Evolutionary conservation across 495 filamentous ascomycete species (phyloP).

Genomic region (Bryoglossum gracile): DNA sequence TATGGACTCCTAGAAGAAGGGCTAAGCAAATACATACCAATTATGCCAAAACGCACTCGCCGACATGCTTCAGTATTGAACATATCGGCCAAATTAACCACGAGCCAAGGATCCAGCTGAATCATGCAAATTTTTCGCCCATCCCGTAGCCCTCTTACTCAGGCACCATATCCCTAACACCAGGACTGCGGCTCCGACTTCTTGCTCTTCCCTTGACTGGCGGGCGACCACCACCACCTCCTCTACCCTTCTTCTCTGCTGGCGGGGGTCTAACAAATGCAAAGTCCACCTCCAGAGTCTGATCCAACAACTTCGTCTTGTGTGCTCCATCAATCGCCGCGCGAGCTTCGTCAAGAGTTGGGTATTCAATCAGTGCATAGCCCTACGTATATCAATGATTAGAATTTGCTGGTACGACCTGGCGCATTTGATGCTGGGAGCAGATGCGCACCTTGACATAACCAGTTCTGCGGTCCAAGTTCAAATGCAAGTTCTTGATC

Average conservation of each 20-base stretch:
- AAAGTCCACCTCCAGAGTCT: slow-evolving; percentile 88
- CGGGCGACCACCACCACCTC: slow-evolving; percentile 27
- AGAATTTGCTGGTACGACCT: too few relatives aligned
- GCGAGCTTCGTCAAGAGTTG: slow-evolving; percentile 76
- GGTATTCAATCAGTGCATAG: slow-evolving; percentile 90
- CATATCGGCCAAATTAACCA: slow-evolving; percentile 30
- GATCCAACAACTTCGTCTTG: slow-evolving; percentile 77
- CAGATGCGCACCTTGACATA: slow-evolving; percentile 79
- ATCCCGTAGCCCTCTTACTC: slow-evolving; percentile 18
- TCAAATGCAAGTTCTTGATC: slow-evolving; percentile 95
- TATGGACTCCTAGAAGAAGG: too few relatives aligned
- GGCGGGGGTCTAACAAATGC: slow-evolving; percentile 95
- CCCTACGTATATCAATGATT: too few relatives aligned
- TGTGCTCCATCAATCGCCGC: slow-evolving; percentile 82
- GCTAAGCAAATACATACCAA: slow-evolving; percentile 27
- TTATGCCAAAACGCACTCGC: slow-evolving; percentile 21
- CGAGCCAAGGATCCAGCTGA: slow-evolving; percentile 18
- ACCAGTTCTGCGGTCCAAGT: slow-evolving; percentile 88
- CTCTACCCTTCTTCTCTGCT: slow-evolving; percentile 23
- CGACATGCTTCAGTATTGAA: slow-evolving; percentile 32
- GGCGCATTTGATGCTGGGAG: too few relatives aligned
- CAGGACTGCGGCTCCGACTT: slow-evolving; percentile 23
- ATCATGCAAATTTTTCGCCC: neutral
- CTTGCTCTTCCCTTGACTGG: slow-evolving; percentile 24
- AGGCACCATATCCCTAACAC: slow-evolving; percentile 16